phyloP scores from a whole-genome alignment of 108 stramenopile species.

The Poteriospumella lacustris region DNA sequence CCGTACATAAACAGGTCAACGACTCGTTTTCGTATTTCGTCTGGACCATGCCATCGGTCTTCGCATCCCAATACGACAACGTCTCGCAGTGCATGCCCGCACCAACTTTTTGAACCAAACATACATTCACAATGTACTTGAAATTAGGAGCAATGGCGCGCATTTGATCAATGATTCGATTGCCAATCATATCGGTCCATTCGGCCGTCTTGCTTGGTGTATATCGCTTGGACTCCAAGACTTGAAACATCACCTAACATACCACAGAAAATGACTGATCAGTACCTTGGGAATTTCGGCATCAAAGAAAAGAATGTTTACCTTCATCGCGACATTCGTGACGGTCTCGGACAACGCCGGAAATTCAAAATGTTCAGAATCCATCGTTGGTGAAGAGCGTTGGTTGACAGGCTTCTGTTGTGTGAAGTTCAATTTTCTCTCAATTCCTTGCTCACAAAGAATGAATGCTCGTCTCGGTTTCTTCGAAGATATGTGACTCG shows the following conservation, averaged over 20 bases:
- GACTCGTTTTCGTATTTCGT: slow-evolving; percentile 5
- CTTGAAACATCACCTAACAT: slow-evolving; percentile 5
- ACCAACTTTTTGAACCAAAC: slow-evolving; percentile 1
- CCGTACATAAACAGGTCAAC: neutral
- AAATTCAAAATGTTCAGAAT: neutral
- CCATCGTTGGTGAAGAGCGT: too few species aligned
- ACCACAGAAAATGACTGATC: too few species aligned
- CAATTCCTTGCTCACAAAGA: too few species aligned
- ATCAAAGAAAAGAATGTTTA: too few species aligned
- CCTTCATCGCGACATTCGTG: neutral
- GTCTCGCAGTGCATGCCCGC: neutral
- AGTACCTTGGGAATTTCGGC: too few species aligned
- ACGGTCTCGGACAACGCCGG: neutral
- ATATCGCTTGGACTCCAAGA: neutral
- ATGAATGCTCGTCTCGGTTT: too few species aligned
- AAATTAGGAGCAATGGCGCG: slow-evolving; percentile 3
- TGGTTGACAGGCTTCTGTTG: too few species aligned
- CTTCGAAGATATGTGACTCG: too few species aligned
- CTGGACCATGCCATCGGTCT: neutral
- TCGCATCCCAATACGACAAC: neutral
- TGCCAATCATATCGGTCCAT: slow-evolving; percentile 11
- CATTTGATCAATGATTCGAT: neutral
- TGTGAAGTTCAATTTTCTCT: too few species aligned
- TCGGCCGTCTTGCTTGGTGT: neutral
- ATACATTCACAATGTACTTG: neutral